Percentiles rank a stretch among this genome's conserved stretches.
Evolutionary conservation across 202 grass and related monocot genomes (phyloP).

Genomic region (Setaria viridis): DNA sequence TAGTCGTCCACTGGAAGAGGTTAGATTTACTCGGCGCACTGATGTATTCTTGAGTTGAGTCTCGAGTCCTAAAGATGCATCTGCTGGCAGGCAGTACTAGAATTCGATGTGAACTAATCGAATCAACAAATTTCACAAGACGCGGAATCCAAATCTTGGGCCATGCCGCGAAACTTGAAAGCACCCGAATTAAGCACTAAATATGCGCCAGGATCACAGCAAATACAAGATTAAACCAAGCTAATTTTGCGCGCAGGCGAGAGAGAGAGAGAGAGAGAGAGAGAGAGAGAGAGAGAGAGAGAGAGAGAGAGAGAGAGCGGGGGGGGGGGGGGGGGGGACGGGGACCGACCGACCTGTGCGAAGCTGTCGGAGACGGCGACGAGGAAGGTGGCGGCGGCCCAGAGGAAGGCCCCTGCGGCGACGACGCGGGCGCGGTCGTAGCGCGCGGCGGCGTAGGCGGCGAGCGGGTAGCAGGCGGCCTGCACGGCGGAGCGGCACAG

Average conservation of each 20-base stretch:
- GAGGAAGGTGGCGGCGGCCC: constrained; percentile 35
- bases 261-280: too few relatives aligned
- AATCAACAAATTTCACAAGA: not conserved
- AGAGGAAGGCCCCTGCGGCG: constrained; percentile 67
- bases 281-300: too few relatives aligned
- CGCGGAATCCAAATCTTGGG: not conserved
- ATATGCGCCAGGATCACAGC: not conserved
- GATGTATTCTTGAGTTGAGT: not conserved
- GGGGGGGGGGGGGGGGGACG: too few relatives aligned
- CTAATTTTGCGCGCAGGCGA: not conserved
- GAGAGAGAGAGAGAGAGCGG: too few relatives aligned
- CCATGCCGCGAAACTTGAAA: not conserved
- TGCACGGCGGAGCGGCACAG: constrained; percentile 68
- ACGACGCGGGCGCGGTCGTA: constrained; percentile 59
- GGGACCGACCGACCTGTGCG: constrained; percentile 40
- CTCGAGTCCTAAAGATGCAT: not conserved
- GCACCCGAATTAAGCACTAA: not conserved
- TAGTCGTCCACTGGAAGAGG: not conserved
- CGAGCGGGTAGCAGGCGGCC: constrained; percentile 64
- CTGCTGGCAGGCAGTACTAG: not conserved
- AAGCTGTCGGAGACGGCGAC: constrained; percentile 58
- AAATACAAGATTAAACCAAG: not conserved
- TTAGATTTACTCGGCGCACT: not conserved
- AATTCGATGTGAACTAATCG: not conserved
- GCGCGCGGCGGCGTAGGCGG: constrained; percentile 51